phyloP scores from a whole-genome alignment of 2,329 filamentous ascomycete species.

The Aulographum hederae region DNA sequence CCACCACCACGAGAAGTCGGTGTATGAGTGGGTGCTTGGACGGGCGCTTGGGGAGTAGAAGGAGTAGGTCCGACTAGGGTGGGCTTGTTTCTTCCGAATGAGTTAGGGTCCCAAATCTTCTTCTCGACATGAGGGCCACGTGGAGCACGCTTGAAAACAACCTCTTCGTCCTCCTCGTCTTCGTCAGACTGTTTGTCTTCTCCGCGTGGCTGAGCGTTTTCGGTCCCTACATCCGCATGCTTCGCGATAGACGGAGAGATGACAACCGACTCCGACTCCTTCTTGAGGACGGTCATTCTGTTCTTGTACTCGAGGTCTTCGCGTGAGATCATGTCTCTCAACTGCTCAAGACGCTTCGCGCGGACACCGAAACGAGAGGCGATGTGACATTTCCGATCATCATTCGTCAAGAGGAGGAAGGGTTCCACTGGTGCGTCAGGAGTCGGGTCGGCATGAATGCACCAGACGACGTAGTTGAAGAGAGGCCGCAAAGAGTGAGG shows the following conservation, averaged over 20 bases:
- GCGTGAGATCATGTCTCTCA: constrained; percentile 28
- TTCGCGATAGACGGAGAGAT: too few species aligned
- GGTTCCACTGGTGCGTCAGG: constrained; percentile 26
- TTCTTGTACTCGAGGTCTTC: constrained; percentile 29
- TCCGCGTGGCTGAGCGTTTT: neutral
- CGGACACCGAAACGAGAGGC: constrained; percentile 31
- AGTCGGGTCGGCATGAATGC: constrained; percentile 27
- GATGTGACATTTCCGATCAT: constrained; percentile 24
- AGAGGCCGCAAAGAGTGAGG: constrained; percentile 24
- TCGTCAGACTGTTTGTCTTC: neutral
- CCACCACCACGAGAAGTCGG: constrained; percentile 11
- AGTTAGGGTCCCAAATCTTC: constrained; percentile 28
- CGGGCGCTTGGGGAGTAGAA: constrained; percentile 3
- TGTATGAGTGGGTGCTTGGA: constrained; percentile 11
- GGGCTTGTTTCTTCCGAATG: constrained; percentile 23
- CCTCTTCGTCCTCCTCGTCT: constrained; percentile 17
- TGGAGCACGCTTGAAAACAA: constrained; percentile 18
- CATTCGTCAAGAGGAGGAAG: constrained; percentile 33
- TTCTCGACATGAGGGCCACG: too few species aligned
- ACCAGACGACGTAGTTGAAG: constrained; percentile 33
- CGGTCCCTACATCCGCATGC: too few species aligned
- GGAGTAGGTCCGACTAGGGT: neutral
- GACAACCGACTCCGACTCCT: too few species aligned
- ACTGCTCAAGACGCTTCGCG: constrained; percentile 29
- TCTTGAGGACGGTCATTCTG: constrained; percentile 17